phyloP scores from a whole-genome alignment of 768 basidiomycete genomes.

The Agrocybe chaxingu region DNA sequence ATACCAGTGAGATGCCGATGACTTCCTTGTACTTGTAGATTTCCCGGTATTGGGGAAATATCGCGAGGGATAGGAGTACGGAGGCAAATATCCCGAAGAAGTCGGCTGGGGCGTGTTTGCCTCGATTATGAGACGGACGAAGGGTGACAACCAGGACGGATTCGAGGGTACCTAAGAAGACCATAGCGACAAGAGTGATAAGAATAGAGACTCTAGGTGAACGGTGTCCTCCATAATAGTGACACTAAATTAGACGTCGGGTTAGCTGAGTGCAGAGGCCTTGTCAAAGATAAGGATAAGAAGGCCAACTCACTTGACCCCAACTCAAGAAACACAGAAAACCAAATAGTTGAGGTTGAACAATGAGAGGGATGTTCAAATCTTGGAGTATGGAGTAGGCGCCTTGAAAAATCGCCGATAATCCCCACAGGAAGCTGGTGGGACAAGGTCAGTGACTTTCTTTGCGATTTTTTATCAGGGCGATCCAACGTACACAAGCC shows the following conservation, averaged over 20 bases:
- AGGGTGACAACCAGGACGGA: conserved; percentile 57
- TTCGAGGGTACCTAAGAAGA: conserved; percentile 55
- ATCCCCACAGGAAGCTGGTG: conserved; percentile 57
- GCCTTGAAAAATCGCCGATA: conserved; percentile 60
- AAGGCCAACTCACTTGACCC: conserved; percentile 49
- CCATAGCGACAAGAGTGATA: conserved; percentile 35
- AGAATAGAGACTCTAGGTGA: conserved; percentile 30
- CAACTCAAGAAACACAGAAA: conserved; percentile 59
- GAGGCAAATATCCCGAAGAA: conserved; percentile 64
- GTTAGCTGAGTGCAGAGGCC: background rate
- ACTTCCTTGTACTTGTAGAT: conserved; percentile 65
- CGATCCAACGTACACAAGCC: conserved; percentile 49
- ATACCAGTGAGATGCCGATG: conserved; percentile 64
- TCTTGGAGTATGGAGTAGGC: conserved; percentile 62
- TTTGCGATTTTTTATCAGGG: background rate
- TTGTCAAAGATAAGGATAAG: background rate
- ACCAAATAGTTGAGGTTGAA: conserved; percentile 66
- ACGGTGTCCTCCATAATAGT: conserved; percentile 56
- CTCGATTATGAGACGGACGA: conserved; percentile 35
- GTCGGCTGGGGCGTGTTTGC: conserved; percentile 32
- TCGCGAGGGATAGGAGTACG: conserved; percentile 48
- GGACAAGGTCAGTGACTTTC: background rate
- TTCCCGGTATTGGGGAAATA: conserved; percentile 69
- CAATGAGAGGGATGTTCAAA: conserved; percentile 68
- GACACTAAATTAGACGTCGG: conserved; percentile 42